Conservation (phyloP, 2,329 filamentous ascomycete genomes). For the Stagonosporopsis tanaceti region DNA sequence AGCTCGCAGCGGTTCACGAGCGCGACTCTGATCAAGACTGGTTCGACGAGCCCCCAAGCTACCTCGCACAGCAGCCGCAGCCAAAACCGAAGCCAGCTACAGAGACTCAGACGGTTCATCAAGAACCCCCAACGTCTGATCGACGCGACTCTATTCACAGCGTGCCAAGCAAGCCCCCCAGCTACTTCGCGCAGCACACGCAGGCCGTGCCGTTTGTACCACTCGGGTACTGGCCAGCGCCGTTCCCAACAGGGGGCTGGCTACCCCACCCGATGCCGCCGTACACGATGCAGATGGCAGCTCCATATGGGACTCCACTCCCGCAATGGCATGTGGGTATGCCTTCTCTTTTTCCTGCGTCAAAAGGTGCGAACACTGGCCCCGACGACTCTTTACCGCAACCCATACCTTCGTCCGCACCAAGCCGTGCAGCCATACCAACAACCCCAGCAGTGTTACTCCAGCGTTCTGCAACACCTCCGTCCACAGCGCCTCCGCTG, state of each 20-base stretch:
- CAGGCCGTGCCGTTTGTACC: slow-evolving; percentile 1
- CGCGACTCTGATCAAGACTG: neutral
- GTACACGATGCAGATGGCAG: neutral
- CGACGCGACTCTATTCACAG: neutral
- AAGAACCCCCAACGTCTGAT: neutral
- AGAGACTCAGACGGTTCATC: neutral
- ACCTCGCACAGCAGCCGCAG: neutral
- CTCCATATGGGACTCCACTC: neutral
- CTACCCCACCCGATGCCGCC: neutral
- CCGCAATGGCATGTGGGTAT: slow-evolving; percentile 1
- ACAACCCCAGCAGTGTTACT: neutral
- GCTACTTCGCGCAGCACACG: neutral
- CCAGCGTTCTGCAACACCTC: neutral
- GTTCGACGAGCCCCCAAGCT: neutral
- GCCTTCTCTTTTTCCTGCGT: neutral
- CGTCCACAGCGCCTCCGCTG: neutral
- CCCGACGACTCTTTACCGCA: neutral
- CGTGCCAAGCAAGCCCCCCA: neutral
- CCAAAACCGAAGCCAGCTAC: neutral
- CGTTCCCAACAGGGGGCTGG: neutral
- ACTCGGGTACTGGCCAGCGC: neutral
- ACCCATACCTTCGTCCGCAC: neutral
- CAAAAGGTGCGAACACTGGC: neutral
- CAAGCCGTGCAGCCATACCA: neutral
- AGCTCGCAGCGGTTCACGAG: neutral